Percentiles rank a stretch among this genome's conserved stretches.
phyloP scores from a whole-genome alignment of 2,329 filamentous ascomycete species.

The Tolypocladium tundrense region DNA sequence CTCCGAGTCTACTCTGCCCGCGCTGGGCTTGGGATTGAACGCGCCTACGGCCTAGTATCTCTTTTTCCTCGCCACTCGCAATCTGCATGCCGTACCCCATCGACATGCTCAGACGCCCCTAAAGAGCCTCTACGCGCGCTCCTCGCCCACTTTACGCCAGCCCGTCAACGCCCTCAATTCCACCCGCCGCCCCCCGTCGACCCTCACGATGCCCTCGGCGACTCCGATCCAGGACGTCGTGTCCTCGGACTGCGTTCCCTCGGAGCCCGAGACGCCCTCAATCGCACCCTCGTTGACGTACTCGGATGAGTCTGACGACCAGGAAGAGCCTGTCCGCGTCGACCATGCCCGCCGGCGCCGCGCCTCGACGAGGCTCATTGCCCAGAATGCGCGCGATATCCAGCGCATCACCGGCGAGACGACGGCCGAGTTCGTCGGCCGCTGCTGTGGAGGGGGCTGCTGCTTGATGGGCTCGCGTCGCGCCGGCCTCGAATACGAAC shows the following conservation, averaged over 20 bases:
- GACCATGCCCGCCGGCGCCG: slow-evolving; percentile 43
- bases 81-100: neutral
- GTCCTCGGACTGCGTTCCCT: slow-evolving; percentile 31
- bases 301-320: slow-evolving; percentile 51
- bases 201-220: slow-evolving; percentile 20
- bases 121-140: slow-evolving; percentile 12
- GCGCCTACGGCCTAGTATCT: neutral
- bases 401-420: slow-evolving; percentile 55
- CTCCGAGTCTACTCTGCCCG: neutral
- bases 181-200: slow-evolving; percentile 2
- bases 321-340: slow-evolving; percentile 36
- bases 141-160: slow-evolving; percentile 8
- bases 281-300: slow-evolving; percentile 52
- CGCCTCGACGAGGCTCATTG: slow-evolving; percentile 59
- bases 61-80: neutral
- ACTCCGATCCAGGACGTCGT: slow-evolving; percentile 28
- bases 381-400: slow-evolving; percentile 51
- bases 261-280: slow-evolving; percentile 36
- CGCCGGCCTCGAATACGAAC: slow-evolving; percentile 40
- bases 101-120: slow-evolving; percentile 14
- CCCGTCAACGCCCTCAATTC: slow-evolving; percentile 3
- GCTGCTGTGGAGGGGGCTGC: slow-evolving; percentile 56
- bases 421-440: slow-evolving; percentile 48
- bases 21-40: neutral
- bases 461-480: slow-evolving; percentile 42